Percentiles rank a stretch among this genome's conserved stretches.
phyloP scores from a whole-genome alignment of 106 monocot genomes.

The Apostasia ramifera region DNA sequence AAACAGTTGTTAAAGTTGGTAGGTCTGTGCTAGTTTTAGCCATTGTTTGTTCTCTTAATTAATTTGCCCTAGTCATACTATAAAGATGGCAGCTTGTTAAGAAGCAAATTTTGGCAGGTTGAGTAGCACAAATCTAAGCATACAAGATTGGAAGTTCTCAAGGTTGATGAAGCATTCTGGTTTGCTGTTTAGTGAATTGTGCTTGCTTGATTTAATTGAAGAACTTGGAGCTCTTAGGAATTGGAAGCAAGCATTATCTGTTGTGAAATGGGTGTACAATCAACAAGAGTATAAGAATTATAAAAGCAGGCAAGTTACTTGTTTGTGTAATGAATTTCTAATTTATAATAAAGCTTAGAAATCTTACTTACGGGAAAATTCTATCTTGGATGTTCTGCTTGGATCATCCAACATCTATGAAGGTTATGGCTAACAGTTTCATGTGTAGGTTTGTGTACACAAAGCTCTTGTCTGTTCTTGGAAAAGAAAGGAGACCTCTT shows the following conservation, averaged over 20 bases:
- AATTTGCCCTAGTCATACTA: background rate
- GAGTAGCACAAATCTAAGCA: conserved; percentile 30
- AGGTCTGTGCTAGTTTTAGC: background rate
- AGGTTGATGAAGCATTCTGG: conserved; percentile 86
- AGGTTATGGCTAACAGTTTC: conserved; percentile 9
- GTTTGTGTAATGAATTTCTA: background rate
- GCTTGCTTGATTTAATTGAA: conserved; percentile 58
- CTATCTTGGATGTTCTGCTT: background rate
- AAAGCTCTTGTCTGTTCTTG: conserved; percentile 85
- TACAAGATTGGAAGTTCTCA: conserved; percentile 83
- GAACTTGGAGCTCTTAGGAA: conserved; percentile 46
- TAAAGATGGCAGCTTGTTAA: background rate
- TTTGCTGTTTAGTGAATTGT: conserved; percentile 56
- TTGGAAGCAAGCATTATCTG: conserved; percentile 77
- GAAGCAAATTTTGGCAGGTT: conserved; percentile 33
- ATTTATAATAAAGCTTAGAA: background rate
- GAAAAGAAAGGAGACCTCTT: conserved; percentile 59
- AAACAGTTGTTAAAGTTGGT: too few relatives aligned
- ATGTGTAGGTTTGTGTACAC: conserved; percentile 85
- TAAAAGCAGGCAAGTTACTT: conserved; percentile 67
- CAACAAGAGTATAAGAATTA: conserved; percentile 61
- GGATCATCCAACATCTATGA: background rate
- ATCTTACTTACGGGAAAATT: background rate
- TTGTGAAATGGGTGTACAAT: conserved; percentile 87
- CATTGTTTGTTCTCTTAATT: background rate